Evolutionary conservation across 176 grass and related monocot species (phyloP).

Genomic region (Raddia guianensis): DNA sequence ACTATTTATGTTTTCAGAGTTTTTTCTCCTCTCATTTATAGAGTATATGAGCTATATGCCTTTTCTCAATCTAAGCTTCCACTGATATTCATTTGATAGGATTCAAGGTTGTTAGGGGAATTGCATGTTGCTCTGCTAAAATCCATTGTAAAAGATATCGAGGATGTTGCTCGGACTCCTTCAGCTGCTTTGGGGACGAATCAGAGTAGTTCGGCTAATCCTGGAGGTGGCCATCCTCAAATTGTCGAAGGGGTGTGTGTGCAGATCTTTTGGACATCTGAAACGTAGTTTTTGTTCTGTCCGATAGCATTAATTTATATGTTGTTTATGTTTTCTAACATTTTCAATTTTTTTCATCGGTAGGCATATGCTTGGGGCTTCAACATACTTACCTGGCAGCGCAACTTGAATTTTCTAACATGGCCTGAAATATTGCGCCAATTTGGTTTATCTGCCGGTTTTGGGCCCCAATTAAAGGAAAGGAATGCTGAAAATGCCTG

Average conservation of each 20-base stretch:
- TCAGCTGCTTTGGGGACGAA: conserved; percentile 70
- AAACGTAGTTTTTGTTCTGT: conserved; percentile 26
- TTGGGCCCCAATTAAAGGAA: conserved; percentile 83
- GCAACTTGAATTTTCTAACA: conserved; percentile 74
- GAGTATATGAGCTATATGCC: conserved; percentile 4
- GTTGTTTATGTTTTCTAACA: conserved; percentile 9
- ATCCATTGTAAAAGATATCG: conserved; percentile 94
- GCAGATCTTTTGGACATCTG: conserved; percentile 25
- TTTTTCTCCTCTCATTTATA: conserved; percentile 9
- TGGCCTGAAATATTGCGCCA: conserved; percentile 95
- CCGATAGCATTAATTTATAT: neutral
- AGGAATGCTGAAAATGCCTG: conserved; percentile 51
- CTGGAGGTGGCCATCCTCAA: conserved; percentile 79
- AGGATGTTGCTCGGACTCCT: conserved; percentile 83
- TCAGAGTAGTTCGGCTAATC: conserved; percentile 70
- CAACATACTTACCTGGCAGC: conserved; percentile 84
- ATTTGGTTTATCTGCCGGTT: conserved; percentile 87
- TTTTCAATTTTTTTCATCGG: conserved; percentile 34
- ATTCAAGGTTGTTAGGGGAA: conserved; percentile 87
- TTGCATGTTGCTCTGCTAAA: conserved; percentile 83
- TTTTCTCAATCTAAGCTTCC: neutral
- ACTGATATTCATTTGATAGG: conserved; percentile 53
- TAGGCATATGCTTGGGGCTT: conserved; percentile 96
- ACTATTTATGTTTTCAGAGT: neutral
- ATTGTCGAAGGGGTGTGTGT: conserved; percentile 82